Evolutionary conservation across 176 grass and related monocot species (phyloP).

Genomic region (Aegilops longissima): DNA sequence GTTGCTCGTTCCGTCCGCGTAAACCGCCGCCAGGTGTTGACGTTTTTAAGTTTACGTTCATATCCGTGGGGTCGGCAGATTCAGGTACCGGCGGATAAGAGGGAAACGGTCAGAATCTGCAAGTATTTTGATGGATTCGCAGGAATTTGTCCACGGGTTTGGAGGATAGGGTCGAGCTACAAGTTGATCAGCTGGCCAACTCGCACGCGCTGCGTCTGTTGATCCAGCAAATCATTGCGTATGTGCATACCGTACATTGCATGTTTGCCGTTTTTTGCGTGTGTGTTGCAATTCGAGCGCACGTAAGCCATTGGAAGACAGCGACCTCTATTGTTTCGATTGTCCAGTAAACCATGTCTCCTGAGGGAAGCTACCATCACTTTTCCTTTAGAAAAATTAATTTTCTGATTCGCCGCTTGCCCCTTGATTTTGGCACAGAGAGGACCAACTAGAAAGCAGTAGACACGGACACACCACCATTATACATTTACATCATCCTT

Average conservation of each 20-base stretch:
- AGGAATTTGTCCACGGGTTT: background rate
- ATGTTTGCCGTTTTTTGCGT: too few species aligned
- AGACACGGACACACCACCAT: too few species aligned
- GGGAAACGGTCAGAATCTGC: constrained; percentile 25
- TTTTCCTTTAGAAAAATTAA: background rate
- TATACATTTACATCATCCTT: too few species aligned
- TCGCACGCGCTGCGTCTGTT: too few species aligned
- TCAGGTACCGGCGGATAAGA: background rate
- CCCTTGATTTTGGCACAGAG: too few species aligned
- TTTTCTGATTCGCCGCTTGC: too few species aligned
- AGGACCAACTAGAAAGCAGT: too few species aligned
- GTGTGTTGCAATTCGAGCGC: background rate
- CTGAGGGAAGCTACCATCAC: background rate
- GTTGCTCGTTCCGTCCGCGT: background rate
- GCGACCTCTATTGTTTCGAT: too few species aligned
- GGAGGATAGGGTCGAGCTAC: background rate
- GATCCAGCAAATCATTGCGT: background rate
- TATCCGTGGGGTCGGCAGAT: background rate
- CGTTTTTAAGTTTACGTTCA: background rate
- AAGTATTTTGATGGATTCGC: background rate
- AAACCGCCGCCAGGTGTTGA: background rate
- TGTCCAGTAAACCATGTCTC: background rate
- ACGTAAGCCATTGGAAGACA: background rate
- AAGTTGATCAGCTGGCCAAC: background rate
- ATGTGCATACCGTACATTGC: too few species aligned